Conservation (phyloP, 306 rosid species). For the Castanea crenata region DNA sequence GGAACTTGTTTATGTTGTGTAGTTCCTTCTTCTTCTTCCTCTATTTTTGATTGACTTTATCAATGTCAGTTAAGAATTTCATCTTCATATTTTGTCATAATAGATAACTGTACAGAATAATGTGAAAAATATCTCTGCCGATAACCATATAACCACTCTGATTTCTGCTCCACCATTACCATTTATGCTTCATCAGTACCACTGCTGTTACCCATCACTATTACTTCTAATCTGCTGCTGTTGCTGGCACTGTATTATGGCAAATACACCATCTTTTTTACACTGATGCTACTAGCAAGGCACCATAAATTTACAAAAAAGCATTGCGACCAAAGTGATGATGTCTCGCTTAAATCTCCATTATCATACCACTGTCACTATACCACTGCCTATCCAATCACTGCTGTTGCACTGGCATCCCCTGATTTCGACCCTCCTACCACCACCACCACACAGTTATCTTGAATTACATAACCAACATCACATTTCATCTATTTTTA, state of each 20-base stretch:
- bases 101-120: background rate
- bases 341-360: background rate
- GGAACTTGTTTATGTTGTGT: conserved; percentile 6
- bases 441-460: background rate
- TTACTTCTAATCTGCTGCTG: background rate
- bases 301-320: background rate
- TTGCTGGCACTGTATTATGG: background rate
- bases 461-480: background rate
- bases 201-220: background rate
- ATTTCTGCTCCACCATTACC: background rate
- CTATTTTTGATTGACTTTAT: background rate
- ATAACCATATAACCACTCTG: background rate
- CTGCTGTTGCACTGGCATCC: background rate
- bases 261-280: background rate
- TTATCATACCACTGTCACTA: background rate
- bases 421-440: background rate
- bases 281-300: background rate
- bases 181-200: background rate
- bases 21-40: background rate
- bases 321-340: background rate
- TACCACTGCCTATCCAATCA: background rate
- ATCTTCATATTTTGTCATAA: background rate
- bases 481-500: background rate
- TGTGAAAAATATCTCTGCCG: background rate
- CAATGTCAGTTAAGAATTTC: conserved; percentile 11